These are phyloP conservation scores for Colletotrichum tanaceti DNA, from an alignment of 2,329 filamentous ascomycete genomes.

Conservation along the genomic window DNA sequence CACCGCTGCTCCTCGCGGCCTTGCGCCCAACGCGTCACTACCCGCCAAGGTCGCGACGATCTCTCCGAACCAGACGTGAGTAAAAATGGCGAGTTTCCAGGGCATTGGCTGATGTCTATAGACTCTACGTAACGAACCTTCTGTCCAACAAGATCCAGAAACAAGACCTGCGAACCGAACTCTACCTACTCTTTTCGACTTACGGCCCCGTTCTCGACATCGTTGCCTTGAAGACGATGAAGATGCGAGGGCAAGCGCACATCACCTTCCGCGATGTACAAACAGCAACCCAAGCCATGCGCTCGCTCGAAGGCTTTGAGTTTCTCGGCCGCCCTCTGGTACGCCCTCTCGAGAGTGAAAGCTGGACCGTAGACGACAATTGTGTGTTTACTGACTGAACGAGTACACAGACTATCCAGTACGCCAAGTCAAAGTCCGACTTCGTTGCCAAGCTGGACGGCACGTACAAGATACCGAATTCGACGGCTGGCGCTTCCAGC, in stretches of 20 bases:
- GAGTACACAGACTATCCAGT: conserved; percentile 80
- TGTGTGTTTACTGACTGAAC: conserved; percentile 9
- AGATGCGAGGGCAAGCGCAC: conserved; percentile 97
- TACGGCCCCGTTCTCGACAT: conserved; percentile 94
- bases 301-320: conserved; percentile 84
- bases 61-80: conserved; percentile 81
- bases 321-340: conserved; percentile 91
- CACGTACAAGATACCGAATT: conserved; percentile 79
- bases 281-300: conserved; percentile 93
- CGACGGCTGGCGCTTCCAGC: conserved; percentile 57
- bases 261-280: conserved; percentile 90
- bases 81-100: conserved; percentile 38
- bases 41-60: conserved; percentile 65
- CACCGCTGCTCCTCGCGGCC: conserved; percentile 51
- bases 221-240: conserved; percentile 85
- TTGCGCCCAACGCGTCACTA: conserved; percentile 56
- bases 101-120: conserved; percentile 51
- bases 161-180: conserved; percentile 82
- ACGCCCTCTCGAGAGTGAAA: conserved; percentile 49
- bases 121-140: conserved; percentile 90
- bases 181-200: conserved; percentile 95
- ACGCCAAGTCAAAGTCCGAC: conserved; percentile 90
- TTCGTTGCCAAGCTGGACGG: conserved; percentile 92
- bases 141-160: conserved; percentile 90
- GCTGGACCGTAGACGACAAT: background rate